Percentiles rank a stretch among this genome's conserved stretches.
phyloP scores from a whole-genome alignment of 2,329 filamentous ascomycete genomes.

The Botrytis cinerea region DNA sequence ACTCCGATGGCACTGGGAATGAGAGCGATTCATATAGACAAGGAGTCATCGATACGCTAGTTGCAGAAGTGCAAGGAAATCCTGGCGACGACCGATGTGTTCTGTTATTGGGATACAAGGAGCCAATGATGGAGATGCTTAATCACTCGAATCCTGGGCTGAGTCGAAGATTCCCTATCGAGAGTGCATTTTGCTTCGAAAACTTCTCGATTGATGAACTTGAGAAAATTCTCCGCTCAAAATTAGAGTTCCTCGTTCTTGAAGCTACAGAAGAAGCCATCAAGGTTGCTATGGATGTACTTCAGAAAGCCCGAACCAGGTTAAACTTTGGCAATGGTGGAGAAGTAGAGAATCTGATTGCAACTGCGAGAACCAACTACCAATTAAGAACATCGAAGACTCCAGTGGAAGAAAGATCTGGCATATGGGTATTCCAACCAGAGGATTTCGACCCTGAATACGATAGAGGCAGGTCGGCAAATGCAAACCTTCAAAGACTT shows the following conservation, averaged over 20 bases:
- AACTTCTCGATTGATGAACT: slow-evolving; percentile 64
- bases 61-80: slow-evolving; percentile 67
- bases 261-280: slow-evolving; percentile 48
- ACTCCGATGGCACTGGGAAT: slow-evolving; percentile 37
- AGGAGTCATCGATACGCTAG: slow-evolving; percentile 72
- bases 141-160: slow-evolving; percentile 66
- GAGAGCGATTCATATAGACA: slow-evolving; percentile 59
- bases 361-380: slow-evolving; percentile 49
- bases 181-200: slow-evolving; percentile 65
- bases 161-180: slow-evolving; percentile 62
- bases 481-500: slow-evolving; percentile 46
- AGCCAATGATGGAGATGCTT: slow-evolving; percentile 59
- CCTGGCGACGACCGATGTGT: slow-evolving; percentile 73
- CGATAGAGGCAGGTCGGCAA: slow-evolving; percentile 46
- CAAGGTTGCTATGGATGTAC: slow-evolving; percentile 56
- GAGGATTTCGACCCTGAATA: slow-evolving; percentile 55
- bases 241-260: slow-evolving; percentile 50
- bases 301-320: slow-evolving; percentile 60
- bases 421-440: slow-evolving; percentile 31
- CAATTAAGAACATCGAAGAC: slow-evolving; percentile 44
- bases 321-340: slow-evolving; percentile 71
- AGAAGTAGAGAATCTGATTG: slow-evolving; percentile 66
- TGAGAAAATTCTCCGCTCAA: slow-evolving; percentile 51
- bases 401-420: slow-evolving; percentile 33
- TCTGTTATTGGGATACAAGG: slow-evolving; percentile 65